Evolutionary conservation across 176 grass and related monocot species (phyloP), one percentile per base, ranked within the genome.

Genomic region (Triticum monococcum): DNA sequence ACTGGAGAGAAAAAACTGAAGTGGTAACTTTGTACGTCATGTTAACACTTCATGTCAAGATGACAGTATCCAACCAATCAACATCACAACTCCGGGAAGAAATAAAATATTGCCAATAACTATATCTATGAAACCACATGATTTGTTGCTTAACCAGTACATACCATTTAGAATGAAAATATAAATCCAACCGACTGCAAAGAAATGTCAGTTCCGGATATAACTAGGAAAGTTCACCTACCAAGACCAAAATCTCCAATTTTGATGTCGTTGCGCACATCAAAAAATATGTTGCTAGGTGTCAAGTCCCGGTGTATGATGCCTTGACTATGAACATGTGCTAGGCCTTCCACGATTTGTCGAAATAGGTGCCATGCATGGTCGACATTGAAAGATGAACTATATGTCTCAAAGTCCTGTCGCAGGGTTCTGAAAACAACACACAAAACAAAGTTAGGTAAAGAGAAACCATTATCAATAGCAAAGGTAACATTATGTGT

Each of bases 231-330:
- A 56, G 68, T 78, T 30, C 9, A 68, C 80, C 79, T 86, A 93
- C 87, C 83, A 91, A 91, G 87, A 79, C 84, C 79, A 81, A 87
- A 86, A 85, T 90, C 88, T 7, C 85, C 88, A 82, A 90, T 89
- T 87, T 95, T 98, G 75, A 98, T 93, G 88, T 98, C 96, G 87
- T 95, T 98, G 62, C 93, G 91, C 70, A 90, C 96, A 90, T 98
- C 93, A 89, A 98, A 98, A 89, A 95, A 98, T 86, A 98, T 98
- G 85, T 98, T 95, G 71, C 90, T 98, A 43, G 96, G 96, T 12
- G 96, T 98, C 90, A 98, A 87, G 82, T 98, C 96, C 45, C 93
- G 86, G 88, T 98, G 96, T 79, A 98, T 95, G 73, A 98, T 98
- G 85, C 96, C 96, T 90, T 95, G 96, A 86, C 96, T 95, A 77